Conservation (phyloP, 257 asterid species). For the Solanum virginianum region DNA sequence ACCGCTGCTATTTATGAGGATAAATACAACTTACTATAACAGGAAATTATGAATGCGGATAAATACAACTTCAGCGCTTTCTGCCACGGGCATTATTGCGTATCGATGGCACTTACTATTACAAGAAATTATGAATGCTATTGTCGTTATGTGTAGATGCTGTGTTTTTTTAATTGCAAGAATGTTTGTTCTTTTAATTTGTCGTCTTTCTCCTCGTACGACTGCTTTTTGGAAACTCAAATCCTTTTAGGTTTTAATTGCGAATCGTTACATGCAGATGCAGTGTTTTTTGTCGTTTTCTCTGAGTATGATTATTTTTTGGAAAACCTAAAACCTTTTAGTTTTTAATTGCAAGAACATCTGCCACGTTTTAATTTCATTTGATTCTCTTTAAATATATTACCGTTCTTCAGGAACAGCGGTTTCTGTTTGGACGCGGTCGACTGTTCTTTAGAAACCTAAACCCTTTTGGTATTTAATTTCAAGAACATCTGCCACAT, state of each 20-base stretch:
- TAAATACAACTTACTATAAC: neutral
- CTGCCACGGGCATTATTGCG: neutral
- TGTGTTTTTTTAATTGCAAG: neutral
- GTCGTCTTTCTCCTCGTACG: neutral
- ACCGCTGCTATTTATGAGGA: neutral
- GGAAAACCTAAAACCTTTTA: neutral
- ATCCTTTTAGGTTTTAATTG: neutral
- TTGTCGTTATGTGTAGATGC: neutral
- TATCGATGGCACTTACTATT: neutral
- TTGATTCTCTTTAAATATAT: neutral
- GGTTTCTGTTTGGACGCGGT: neutral
- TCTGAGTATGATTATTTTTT: neutral
- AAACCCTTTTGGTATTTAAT: neutral
- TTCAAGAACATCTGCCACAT: neutral
- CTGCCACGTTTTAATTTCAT: neutral
- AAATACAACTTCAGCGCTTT: neutral
- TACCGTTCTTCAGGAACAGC: neutral
- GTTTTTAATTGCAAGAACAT: neutral
- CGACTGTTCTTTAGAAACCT: neutral
- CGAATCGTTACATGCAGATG: neutral
- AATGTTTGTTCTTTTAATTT: neutral
- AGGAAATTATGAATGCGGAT: neutral
- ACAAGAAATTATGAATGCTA: neutral
- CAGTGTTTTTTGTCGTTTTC: neutral
- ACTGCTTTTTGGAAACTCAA: neutral